Evolutionary conservation across 768 basidiomycete species (phyloP).

Genomic region (Crucibulum laeve): DNA sequence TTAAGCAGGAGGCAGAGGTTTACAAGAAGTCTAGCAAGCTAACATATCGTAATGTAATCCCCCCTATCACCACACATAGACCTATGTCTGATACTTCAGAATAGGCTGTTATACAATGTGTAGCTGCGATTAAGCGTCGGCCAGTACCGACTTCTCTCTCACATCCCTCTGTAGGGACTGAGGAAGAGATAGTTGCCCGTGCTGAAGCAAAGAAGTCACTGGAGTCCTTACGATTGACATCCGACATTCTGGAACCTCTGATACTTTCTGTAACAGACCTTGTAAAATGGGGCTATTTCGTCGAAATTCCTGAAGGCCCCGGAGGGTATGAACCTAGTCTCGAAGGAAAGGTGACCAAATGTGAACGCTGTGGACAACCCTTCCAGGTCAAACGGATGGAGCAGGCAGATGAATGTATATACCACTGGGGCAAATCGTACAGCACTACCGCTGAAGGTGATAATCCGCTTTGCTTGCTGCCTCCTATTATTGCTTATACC

Average conservation of each 20-base stretch:
- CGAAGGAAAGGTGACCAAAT: constrained; percentile 59
- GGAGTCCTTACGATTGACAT: constrained; percentile 48
- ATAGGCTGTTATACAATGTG: constrained; percentile 49
- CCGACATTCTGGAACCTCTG: constrained; percentile 49
- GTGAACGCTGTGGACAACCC: constrained; percentile 73
- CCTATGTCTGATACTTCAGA: constrained; percentile 9
- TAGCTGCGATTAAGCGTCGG: constrained; percentile 45
- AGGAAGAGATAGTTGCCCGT: constrained; percentile 55
- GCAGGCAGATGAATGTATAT: constrained; percentile 59
- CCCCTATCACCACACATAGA: background rate
- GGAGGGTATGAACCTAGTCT: constrained; percentile 64
- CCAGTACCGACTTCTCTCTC: constrained; percentile 48
- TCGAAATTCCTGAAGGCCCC: constrained; percentile 57
- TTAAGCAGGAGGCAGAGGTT: constrained; percentile 77
- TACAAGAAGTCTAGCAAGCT: constrained; percentile 70
- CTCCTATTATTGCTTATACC: constrained; percentile 5
- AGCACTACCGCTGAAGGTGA: constrained; percentile 63
- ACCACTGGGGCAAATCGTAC: constrained; percentile 79
- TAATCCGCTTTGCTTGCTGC: constrained; percentile 11
- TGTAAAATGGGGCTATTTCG: constrained; percentile 65
- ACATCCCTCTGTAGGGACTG: constrained; percentile 78
- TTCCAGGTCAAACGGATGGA: constrained; percentile 64
- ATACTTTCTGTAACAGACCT: constrained; percentile 57
- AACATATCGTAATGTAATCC: constrained; percentile 70
- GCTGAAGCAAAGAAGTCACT: constrained; percentile 51